phyloP scores from a whole-genome alignment of 106 monocot genomes.

The Cymbidium sinense region DNA sequence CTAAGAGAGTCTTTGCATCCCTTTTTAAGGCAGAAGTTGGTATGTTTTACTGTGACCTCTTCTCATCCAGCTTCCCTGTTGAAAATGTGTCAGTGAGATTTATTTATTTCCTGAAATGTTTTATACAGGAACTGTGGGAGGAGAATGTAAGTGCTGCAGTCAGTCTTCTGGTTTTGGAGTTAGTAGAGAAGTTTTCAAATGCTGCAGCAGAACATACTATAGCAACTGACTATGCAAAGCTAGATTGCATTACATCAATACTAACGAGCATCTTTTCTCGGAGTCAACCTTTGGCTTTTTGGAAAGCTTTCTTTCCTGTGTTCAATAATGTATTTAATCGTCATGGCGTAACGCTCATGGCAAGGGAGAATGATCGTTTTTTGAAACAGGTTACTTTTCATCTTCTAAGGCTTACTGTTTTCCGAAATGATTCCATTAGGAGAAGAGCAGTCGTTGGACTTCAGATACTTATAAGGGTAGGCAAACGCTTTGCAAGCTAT shows the following conservation, averaged over 20 bases:
- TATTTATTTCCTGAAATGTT: slow-evolving; percentile 6
- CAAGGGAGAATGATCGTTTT: slow-evolving; percentile 97
- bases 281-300: slow-evolving; percentile 82
- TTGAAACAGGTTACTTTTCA: slow-evolving; percentile 99
- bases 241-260: slow-evolving; percentile 91
- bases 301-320: slow-evolving; percentile 78
- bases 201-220: slow-evolving; percentile 71
- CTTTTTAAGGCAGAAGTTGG: slow-evolving; percentile 88
- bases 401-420: slow-evolving; percentile 94
- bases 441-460: slow-evolving; percentile 87
- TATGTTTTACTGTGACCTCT: slow-evolving; percentile 20
- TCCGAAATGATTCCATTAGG: slow-evolving; percentile 84
- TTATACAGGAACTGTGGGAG: slow-evolving; percentile 93
- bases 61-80: neutral
- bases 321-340: slow-evolving; percentile 71
- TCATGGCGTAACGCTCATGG: slow-evolving; percentile 93
- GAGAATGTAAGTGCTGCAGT: slow-evolving; percentile 92
- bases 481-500: neutral
- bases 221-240: slow-evolving; percentile 92
- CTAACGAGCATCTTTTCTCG: slow-evolving; percentile 83
- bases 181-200: slow-evolving; percentile 75
- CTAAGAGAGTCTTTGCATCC: slow-evolving; percentile 96
- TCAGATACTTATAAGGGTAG: slow-evolving; percentile 88
- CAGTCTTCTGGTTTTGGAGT: slow-evolving; percentile 89
- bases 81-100: neutral